Base-by-base conservation (phyloP, 2,329 filamentous ascomycete genomes). In the Leptographium lundbergii region DNA sequence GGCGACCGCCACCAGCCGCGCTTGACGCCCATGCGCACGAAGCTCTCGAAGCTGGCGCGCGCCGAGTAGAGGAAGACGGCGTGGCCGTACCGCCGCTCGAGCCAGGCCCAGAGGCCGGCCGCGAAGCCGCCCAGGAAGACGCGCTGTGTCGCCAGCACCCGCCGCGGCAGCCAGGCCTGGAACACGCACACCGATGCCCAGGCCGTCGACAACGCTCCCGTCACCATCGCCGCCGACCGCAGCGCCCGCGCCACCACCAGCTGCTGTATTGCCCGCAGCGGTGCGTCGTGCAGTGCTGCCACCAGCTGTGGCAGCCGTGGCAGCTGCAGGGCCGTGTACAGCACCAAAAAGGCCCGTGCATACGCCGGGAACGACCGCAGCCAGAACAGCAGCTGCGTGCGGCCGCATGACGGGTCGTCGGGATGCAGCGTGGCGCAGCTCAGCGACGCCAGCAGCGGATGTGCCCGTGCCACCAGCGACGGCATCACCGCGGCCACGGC, bases 1-100 rank as follows among this genome's bases (percentile, higher is more conserved):
- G 89, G 89, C 63, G 81, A 84, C 89, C 92, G 96, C 90, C 92
- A 96, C 84, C 90, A 90, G 1, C 89, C 81, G 39, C 86, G 78
- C 82, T 97, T 97, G 59, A 88, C 82, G n/a, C 91, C 91, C 0
- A 95, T 89, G 75, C 95, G 95, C 89, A 91, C 97, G 53, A 91
- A 72, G 45, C 84, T 89, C 69, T 95, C 88, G 34, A 96, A 77
- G 61, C 87, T 90, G n/a, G 86, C 75, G 2, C 91, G 80, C 34
- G 88, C 83, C 63, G 83, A 85, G 71, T 94, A 94, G 61, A 96
- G 66, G 71, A 95, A 95, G 58, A 89, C 81, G 1, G 79, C 77
- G 19, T 88, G 75, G 50, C 86, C 81, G 61, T 79, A 75, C 56
- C 77, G 75, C 52, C 85, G 77, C 68, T 91, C 87, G 2, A 96